Base-by-base conservation (phyloP, 305 asterid genomes). In the Nicotiana rustica region DNA sequence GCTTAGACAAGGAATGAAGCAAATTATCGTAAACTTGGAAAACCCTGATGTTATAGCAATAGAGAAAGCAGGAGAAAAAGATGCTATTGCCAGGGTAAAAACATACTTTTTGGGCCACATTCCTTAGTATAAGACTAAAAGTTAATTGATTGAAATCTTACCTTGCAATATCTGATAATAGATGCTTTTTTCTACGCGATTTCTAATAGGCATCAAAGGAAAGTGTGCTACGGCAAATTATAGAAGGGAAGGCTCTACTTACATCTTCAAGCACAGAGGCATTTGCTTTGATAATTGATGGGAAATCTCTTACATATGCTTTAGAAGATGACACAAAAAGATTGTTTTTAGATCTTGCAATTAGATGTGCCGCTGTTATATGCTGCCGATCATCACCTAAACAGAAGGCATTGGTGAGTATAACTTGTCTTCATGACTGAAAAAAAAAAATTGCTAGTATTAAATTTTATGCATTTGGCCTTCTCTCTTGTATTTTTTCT, bases 351-450 rank as follows among this genome's bases (percentile, higher is more conserved):
- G 99, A 92, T 12, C 97, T 97, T 55, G 97, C 99, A 29, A 79
- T 93, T 36, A 81, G 88, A 59, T 97, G 99, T 84, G 99, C 99
- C 25, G 93, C 99, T 19, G 99, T 97, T 21, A 97, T 97, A 60
- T 97, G 99, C 88, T 97, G 99, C 66, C 98, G 99, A 7, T 92
- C 99, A 5, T 95, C 99, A 1, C 99, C 99, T 44, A 97, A 93
- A 83, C 99, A 97, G 86, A 97, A 97, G 86, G 97, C 98, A 79
- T 85, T 97, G 91, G 99, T 95, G 86, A 93, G 97, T 91, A 75
- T 41, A 73, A 25, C 29, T 75, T 25, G 47, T 75, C 65, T 29
- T 52, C 47, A 29, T 17, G 2, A 4, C 66, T 10, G 31, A 1
- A 29, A 73, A 29, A 52, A 52, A 44, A 0, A 44, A 44, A 9